Evolutionary conservation across 441 rosid species (phyloP).

Genomic region (Metrosideros polymorpha): DNA sequence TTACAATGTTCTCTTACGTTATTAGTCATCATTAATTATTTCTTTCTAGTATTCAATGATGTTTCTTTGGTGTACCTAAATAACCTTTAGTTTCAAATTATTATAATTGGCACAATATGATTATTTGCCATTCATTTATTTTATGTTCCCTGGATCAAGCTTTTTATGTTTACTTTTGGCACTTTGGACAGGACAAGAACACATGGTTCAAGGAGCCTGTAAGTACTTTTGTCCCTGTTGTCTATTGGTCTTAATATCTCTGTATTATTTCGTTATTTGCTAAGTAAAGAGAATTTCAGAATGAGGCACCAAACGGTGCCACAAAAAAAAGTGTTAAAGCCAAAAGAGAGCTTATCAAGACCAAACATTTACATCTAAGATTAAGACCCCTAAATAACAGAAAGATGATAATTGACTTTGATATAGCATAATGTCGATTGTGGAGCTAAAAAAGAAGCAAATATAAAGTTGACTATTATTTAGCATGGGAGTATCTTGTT

Average conservation of each 20-base stretch:
- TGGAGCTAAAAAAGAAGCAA: neutral
- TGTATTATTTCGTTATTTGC: neutral
- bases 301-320: neutral
- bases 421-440: neutral
- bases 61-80: neutral
- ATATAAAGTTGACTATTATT: neutral
- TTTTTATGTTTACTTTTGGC: conserved; percentile 6
- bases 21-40: neutral
- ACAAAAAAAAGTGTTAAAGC: neutral
- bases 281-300: neutral
- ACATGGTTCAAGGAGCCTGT: conserved; percentile 65
- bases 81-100: neutral
- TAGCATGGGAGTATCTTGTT: neutral
- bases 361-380: neutral
- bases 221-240: conserved; percentile 24
- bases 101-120: neutral
- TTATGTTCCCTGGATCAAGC: neutral
- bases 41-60: neutral
- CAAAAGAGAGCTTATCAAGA: neutral
- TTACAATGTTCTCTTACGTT: neutral
- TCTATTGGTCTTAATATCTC: neutral
- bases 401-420: neutral
- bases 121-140: neutral
- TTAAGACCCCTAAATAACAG: neutral
- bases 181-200: conserved; percentile 48